Evolutionary conservation across 345 rosid genomes (phyloP).

Genomic region (Raphanus sativus): DNA sequence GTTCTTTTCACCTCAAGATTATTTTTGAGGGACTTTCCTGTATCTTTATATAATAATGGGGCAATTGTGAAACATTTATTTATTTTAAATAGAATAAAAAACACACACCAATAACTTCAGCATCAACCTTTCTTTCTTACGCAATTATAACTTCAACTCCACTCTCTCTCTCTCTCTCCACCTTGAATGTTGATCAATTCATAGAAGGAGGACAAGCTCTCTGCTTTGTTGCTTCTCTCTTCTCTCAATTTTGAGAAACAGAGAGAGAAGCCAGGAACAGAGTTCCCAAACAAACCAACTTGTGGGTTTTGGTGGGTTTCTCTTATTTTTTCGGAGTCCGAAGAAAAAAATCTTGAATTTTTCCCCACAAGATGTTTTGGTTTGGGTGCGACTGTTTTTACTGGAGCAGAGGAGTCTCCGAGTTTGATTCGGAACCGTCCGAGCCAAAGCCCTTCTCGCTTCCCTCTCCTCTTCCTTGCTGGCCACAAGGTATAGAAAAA

Average conservation of each 20-base stretch:
- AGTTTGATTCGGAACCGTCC: constrained; percentile 20
- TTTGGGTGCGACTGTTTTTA: constrained; percentile 66
- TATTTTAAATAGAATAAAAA: too few relatives aligned
- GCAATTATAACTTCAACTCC: constrained; percentile 31
- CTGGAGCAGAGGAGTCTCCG: constrained; percentile 45
- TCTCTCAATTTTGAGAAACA: neutral
- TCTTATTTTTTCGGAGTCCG: constrained; percentile 10
- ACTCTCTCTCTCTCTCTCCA: constrained; percentile 12
- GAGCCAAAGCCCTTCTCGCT: constrained; percentile 57
- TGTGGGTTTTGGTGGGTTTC: constrained; percentile 45
- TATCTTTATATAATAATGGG: too few relatives aligned
- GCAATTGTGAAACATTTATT: too few relatives aligned
- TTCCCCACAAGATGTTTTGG: constrained; percentile 47
- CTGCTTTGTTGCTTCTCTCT: constrained; percentile 8
- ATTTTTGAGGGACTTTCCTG: too few relatives aligned
- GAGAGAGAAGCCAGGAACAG: constrained; percentile 14
- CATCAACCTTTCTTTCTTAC: constrained; percentile 28
- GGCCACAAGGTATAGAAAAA: constrained; percentile 69
- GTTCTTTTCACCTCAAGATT: too few relatives aligned
- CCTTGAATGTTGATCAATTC: constrained; percentile 17
- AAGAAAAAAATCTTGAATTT: constrained; percentile 13
- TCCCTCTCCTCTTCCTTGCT: constrained; percentile 65
- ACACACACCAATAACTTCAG: constrained; percentile 1
- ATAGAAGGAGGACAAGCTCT: constrained; percentile 19
- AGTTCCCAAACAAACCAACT: constrained; percentile 33